Evolutionary conservation across 2,329 filamentous ascomycete genomes (phyloP).

Genomic region (Alternaria sp.): DNA sequence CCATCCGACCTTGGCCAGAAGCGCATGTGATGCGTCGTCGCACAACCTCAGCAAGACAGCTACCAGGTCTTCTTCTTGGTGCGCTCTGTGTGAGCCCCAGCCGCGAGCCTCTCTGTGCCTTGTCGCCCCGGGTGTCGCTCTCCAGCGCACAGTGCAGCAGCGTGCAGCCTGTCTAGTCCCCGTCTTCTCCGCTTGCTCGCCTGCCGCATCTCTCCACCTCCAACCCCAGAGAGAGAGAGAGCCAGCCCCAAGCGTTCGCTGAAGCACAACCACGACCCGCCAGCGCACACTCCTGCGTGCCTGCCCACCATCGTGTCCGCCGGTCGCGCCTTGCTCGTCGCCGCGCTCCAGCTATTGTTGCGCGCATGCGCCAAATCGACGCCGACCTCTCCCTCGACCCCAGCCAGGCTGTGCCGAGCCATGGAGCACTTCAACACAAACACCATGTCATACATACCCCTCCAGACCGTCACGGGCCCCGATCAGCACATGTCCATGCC

Average conservation of each 20-base stretch:
- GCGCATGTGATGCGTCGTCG: slow-evolving; percentile 50
- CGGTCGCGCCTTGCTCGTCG: slow-evolving; percentile 10
- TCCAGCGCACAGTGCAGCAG: background rate
- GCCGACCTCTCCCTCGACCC: slow-evolving; percentile 23
- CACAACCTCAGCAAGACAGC: slow-evolving; percentile 41
- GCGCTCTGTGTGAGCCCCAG: slow-evolving; percentile 15
- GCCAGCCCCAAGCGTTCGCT: slow-evolving; percentile 10
- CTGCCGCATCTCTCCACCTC: slow-evolving; percentile 19
- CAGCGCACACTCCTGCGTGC: slow-evolving; percentile 15
- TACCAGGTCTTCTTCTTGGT: slow-evolving; percentile 35
- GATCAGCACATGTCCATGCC: slow-evolving; percentile 51
- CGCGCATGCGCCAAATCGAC: slow-evolving; percentile 41
- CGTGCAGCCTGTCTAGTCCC: slow-evolving; percentile 5
- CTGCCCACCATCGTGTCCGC: background rate
- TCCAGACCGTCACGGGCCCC: slow-evolving; percentile 60
- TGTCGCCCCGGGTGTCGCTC: slow-evolving; percentile 3
- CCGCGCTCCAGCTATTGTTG: slow-evolving; percentile 20
- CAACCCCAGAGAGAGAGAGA: slow-evolving; percentile 11
- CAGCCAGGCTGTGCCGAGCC: slow-evolving; percentile 36
- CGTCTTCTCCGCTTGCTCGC: slow-evolving; percentile 13
- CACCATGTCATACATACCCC: slow-evolving; percentile 68
- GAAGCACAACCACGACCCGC: slow-evolving; percentile 1
- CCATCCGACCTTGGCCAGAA: slow-evolving; percentile 27
- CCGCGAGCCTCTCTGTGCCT: background rate
- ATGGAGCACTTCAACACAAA: slow-evolving; percentile 68